Conservation (phyloP, 768 basidiomycete genomes). For the Hygrophorus pudorinus region DNA sequence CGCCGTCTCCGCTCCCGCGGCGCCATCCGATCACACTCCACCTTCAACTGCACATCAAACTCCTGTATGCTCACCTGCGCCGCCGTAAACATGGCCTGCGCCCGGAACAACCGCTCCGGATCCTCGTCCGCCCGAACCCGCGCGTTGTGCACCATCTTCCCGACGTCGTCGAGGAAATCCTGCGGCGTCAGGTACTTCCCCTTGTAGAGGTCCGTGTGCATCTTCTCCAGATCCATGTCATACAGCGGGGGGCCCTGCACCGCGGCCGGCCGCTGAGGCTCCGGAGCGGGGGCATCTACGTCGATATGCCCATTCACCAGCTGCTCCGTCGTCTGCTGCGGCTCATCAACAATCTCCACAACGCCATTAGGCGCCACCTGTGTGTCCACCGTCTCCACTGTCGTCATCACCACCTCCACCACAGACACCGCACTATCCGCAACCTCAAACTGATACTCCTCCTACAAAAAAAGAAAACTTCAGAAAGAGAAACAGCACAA, state of each 20-base stretch:
- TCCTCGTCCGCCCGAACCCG: conserved; percentile 50
- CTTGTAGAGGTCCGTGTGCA: conserved; percentile 79
- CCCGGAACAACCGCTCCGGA: conserved; percentile 64
- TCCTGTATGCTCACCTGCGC: conserved; percentile 79
- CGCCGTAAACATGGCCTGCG: conserved; percentile 84
- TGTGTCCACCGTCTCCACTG: conserved; percentile 20
- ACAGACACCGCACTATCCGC: conserved; percentile 12
- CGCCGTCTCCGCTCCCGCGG: conserved; percentile 58
- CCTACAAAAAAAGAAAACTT: conserved; percentile 45
- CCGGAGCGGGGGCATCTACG: conserved; percentile 19
- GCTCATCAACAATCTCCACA: conserved; percentile 33
- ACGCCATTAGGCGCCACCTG: conserved; percentile 31
- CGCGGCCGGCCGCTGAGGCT: conserved; percentile 26
- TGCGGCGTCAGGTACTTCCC: conserved; percentile 80
- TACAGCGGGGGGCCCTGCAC: conserved; percentile 45
- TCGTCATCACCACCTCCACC: conserved; percentile 16
- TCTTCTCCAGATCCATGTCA: conserved; percentile 87
- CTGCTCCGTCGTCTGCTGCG: conserved; percentile 24
- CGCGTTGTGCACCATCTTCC: conserved; percentile 73
- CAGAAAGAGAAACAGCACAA: conserved; percentile 9
- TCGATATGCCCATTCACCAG: conserved; percentile 29
- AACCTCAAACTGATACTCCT: conserved; percentile 59
- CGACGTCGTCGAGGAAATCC: conserved; percentile 78
- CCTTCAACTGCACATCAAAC: conserved; percentile 66
- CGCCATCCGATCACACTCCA: conserved; percentile 88